These are phyloP conservation scores for Lumnitzera racemosa DNA, from an alignment of 345 rosid genomes.

Conservation along the genomic window DNA sequence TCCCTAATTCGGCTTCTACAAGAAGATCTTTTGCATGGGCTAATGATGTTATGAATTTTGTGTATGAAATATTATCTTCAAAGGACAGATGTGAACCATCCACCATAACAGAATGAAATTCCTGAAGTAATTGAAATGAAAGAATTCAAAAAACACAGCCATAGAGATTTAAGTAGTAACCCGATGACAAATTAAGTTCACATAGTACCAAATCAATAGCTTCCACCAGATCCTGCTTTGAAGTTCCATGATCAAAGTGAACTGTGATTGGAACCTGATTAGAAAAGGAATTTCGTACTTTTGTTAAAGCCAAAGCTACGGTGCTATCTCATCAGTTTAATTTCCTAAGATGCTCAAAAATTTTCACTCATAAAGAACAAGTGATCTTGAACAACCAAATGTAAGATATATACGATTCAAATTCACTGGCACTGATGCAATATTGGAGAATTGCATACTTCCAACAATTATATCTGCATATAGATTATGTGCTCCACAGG, in stretches of 20 bases:
- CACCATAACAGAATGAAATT: slow-evolving; percentile 90
- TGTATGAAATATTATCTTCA: slow-evolving; percentile 64
- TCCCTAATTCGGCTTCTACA: slow-evolving; percentile 94
- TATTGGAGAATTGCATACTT: too few species aligned
- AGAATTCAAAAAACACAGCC: not conserved
- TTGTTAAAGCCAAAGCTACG: too few species aligned
- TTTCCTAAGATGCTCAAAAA: too few species aligned
- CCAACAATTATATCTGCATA: too few species aligned
- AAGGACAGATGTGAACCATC: slow-evolving; percentile 92
- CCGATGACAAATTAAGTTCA: too few species aligned
- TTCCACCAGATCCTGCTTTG: slow-evolving; percentile 72
- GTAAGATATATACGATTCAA: too few species aligned
- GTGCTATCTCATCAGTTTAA: too few species aligned
- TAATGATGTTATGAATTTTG: slow-evolving; percentile 54
- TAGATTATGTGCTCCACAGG: too few species aligned
- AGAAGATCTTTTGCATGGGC: slow-evolving; percentile 65
- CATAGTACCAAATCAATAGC: slow-evolving; percentile 62
- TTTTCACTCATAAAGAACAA: too few species aligned
- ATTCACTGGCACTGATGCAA: too few species aligned
- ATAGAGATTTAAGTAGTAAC: too few species aligned
- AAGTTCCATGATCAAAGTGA: slow-evolving; percentile 91
- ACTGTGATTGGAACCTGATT: slow-evolving; percentile 88
- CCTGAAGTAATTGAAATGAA: slow-evolving; percentile 34
- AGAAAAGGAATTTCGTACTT: not conserved
- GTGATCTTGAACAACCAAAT: too few species aligned